Evolutionary conservation across 148 eudicot species (phyloP).

Genomic region (Polygonum maritimum): DNA sequence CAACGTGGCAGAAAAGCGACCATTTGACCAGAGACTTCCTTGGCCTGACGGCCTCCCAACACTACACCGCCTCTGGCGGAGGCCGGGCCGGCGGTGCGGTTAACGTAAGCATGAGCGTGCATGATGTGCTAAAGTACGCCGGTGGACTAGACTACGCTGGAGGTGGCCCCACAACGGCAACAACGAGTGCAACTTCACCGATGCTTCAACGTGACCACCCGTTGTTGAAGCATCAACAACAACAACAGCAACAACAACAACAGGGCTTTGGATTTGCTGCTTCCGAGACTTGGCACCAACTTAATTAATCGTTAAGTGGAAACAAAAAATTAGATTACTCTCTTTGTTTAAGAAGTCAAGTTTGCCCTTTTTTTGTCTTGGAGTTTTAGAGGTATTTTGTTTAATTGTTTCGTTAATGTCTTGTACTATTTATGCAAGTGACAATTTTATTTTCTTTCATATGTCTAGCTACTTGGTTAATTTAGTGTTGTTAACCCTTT

Average conservation of each 20-base stretch:
- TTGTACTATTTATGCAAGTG: background rate
- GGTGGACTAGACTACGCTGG: constrained; percentile 16
- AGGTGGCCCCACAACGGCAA: constrained; percentile 25
- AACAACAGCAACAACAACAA: background rate
- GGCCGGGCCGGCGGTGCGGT: constrained; percentile 6
- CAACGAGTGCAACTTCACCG: background rate
- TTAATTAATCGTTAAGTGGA: background rate
- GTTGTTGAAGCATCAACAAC: background rate
- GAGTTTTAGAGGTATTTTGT: background rate
- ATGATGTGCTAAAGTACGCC: constrained; percentile 1
- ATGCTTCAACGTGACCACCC: background rate
- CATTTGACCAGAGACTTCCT: constrained; percentile 74
- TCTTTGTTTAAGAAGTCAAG: background rate
- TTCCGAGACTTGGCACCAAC: background rate
- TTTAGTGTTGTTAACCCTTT: background rate
- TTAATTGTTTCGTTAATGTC: background rate
- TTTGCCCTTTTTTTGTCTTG: background rate
- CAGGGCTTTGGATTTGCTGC: constrained; percentile 8
- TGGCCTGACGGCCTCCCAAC: constrained; percentile 32
- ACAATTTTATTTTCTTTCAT: background rate
- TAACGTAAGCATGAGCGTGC: constrained; percentile 7
- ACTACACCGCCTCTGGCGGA: background rate
- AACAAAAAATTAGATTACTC: background rate
- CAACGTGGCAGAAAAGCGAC: constrained; percentile 49
- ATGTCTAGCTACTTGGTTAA: background rate